phyloP scores from a whole-genome alignment of 768 basidiomycete genomes.

The Clitopilus hobsonii region DNA sequence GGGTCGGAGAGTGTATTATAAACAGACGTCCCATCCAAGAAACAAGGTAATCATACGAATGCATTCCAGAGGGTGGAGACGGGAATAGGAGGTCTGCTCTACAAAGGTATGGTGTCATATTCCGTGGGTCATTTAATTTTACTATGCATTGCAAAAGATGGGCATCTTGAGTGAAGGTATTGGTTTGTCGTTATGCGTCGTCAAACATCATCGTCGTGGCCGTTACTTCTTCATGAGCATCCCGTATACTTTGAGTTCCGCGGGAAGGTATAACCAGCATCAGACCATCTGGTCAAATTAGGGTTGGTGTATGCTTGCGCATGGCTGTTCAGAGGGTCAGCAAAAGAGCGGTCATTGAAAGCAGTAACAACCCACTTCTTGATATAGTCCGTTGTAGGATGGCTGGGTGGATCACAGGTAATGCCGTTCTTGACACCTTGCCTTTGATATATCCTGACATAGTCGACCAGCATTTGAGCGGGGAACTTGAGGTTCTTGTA shows the following conservation, averaged over 20 bases:
- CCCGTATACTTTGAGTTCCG: slow-evolving; percentile 50
- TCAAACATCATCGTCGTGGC: background rate
- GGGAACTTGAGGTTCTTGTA: slow-evolving; percentile 75
- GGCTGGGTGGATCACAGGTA: slow-evolving; percentile 73
- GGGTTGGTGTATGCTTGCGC: slow-evolving; percentile 64
- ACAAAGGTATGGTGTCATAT: background rate
- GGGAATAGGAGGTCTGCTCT: background rate
- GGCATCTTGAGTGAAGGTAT: background rate
- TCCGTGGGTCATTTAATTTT: background rate
- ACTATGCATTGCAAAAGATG: background rate
- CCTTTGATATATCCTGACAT: slow-evolving; percentile 85
- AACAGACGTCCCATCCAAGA: slow-evolving; percentile 6
- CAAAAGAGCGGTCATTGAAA: background rate
- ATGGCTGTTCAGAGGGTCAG: slow-evolving; percentile 26
- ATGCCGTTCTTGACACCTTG: slow-evolving; percentile 61
- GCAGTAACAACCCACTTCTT: slow-evolving; percentile 36
- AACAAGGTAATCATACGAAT: no score
- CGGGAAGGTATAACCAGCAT: slow-evolving; percentile 74
- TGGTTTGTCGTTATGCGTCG: background rate
- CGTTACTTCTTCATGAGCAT: slow-evolving; percentile 21
- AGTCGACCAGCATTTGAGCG: slow-evolving; percentile 79
- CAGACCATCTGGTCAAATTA: slow-evolving; percentile 82
- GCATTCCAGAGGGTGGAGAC: background rate
- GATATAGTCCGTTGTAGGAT: slow-evolving; percentile 83
- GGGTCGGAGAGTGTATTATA: background rate